Evolutionary conservation across 148 eudicot genomes (phyloP).

Genomic region (Simmondsia chinensis): DNA sequence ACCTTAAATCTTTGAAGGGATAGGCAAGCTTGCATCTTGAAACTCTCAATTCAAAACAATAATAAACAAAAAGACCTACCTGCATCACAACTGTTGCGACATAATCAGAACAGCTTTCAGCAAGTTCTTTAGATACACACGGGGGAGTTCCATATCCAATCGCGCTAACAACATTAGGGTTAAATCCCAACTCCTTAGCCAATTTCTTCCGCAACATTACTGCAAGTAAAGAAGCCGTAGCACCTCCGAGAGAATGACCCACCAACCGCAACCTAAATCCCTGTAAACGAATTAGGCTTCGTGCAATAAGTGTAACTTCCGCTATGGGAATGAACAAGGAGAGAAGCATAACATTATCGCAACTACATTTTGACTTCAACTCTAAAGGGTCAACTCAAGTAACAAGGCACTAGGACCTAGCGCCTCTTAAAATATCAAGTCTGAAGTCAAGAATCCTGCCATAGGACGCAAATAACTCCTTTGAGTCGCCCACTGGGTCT

Average conservation of each 20-base stretch:
- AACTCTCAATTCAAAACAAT: too few species aligned
- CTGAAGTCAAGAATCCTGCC: too few species aligned
- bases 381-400: too few species aligned
- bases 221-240: conserved; percentile 83
- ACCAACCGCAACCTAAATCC: conserved; percentile 95
- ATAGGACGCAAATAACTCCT: too few species aligned
- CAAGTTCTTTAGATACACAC: conserved; percentile 84
- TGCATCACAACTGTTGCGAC: conserved; percentile 86
- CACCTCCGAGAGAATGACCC: conserved; percentile 97
- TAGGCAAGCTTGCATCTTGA: too few species aligned
- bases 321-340: not conserved
- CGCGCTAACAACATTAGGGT: conserved; percentile 69
- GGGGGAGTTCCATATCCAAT: conserved; percentile 84
- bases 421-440: too few species aligned
- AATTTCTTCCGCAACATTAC: conserved; percentile 78
- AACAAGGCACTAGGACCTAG: too few species aligned
- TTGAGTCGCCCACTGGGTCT: too few species aligned
- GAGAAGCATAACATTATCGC: not conserved
- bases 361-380: too few species aligned
- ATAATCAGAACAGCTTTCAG: conserved; percentile 76
- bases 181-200: conserved; percentile 62
- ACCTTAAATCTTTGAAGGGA: too few species aligned
- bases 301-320: not conserved
- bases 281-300: conserved; percentile 58
- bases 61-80: conserved; percentile 27